Conservation (phyloP, 768 basidiomycete genomes). For the Wakefieldia striispora region DNA sequence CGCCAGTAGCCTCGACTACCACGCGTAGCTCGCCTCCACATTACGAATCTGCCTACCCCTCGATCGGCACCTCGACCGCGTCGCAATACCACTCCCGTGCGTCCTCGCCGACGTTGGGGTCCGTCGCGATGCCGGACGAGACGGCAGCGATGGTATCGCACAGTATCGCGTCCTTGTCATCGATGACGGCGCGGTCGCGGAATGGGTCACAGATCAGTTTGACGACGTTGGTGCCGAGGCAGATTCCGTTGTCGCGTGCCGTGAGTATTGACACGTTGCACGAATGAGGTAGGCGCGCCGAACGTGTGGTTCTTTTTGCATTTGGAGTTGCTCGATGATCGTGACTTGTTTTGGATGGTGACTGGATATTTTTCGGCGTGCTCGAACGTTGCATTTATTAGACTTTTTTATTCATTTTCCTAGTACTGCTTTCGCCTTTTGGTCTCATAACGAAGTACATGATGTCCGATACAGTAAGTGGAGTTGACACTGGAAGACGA, state of each 20-base stretch:
- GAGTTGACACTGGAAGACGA: too few species aligned
- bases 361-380: too few species aligned
- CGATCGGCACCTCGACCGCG: slow-evolving; percentile 32
- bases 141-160: slow-evolving; percentile 21
- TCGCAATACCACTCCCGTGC: slow-evolving; percentile 34
- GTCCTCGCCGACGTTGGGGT: slow-evolving; percentile 27
- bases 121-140: slow-evolving; percentile 10
- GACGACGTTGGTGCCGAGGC: slow-evolving; percentile 50
- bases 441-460: too few species aligned
- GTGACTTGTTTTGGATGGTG: too few species aligned
- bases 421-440: too few species aligned
- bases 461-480: too few species aligned
- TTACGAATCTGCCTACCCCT: slow-evolving; percentile 21
- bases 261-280: slow-evolving; percentile 23
- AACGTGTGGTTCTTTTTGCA: too few species aligned
- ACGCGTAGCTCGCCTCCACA: slow-evolving; percentile 6
- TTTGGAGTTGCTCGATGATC: too few species aligned
- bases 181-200: slow-evolving; percentile 52
- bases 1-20: slow-evolving; percentile 14
- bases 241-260: slow-evolving; percentile 36
- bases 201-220: slow-evolving; percentile 68
- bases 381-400: too few species aligned
- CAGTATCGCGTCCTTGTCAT: slow-evolving; percentile 41
- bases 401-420: too few species aligned
- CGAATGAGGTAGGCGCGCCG: too few species aligned